phyloP scores from a whole-genome alignment of 2,329 filamentous ascomycete genomes.

The Lachnum nothofagi region DNA sequence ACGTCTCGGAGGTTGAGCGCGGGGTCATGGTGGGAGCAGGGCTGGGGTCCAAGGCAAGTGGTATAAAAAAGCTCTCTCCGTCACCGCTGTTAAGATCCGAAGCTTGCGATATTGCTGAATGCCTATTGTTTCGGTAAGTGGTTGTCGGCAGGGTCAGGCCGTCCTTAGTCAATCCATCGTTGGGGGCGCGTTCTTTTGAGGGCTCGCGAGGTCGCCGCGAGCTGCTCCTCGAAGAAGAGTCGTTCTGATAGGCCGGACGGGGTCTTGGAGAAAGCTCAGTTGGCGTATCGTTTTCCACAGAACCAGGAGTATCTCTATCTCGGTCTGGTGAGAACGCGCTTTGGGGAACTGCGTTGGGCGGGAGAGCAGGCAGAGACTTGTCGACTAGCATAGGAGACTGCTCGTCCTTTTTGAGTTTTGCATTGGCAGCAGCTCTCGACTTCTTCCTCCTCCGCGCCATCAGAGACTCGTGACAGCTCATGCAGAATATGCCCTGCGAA shows the following conservation, averaged over 20 bases:
- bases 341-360: conserved; percentile 64
- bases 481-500: conserved; percentile 97
- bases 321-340: conserved; percentile 54
- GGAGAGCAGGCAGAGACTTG: conserved; percentile 87
- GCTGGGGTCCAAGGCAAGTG: conserved; percentile 67
- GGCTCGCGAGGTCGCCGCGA: conserved; percentile 41
- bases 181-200: conserved; percentile 49
- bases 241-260: conserved; percentile 47
- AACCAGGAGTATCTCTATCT: conserved; percentile 53
- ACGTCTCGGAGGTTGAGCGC: conserved; percentile 46
- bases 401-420: conserved; percentile 60
- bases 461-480: conserved; percentile 94
- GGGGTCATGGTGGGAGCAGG: conserved; percentile 51
- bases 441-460: conserved; percentile 91
- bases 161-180: conserved; percentile 44
- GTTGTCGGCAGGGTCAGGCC: conserved; percentile 67
- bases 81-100: conserved; percentile 39
- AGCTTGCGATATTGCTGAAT: conserved; percentile 61
- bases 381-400: conserved; percentile 67
- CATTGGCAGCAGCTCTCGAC: conserved; percentile 61
- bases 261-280: conserved; percentile 65
- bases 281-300: conserved; percentile 60
- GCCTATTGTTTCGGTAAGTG: conserved; percentile 72
- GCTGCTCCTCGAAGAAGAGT: conserved; percentile 51
- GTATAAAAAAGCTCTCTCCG: conserved; percentile 63